These are phyloP conservation scores for Penicillium cataractarum DNA, from an alignment of 495 filamentous ascomycete genomes.

Conservation along the genomic window DNA sequence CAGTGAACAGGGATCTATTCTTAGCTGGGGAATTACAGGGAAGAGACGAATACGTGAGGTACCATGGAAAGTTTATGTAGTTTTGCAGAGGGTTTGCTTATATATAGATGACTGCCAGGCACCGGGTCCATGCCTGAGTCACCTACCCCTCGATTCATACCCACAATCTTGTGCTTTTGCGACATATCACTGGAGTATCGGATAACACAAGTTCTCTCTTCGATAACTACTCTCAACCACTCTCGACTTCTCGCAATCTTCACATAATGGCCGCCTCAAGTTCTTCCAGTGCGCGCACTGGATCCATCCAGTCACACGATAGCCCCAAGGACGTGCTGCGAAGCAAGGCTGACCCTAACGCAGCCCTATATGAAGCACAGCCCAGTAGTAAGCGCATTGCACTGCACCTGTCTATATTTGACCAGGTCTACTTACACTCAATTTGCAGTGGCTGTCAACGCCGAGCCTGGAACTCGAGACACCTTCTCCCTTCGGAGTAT, in stretches of 20 bases:
- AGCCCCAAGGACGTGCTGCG: constrained; percentile 61
- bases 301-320: constrained; percentile 32
- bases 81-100: background rate
- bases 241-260: background rate
- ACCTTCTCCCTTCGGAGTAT: constrained; percentile 67
- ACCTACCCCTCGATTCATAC: background rate
- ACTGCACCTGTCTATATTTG: background rate
- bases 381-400: constrained; percentile 77
- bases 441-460: constrained; percentile 22
- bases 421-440: background rate
- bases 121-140: background rate
- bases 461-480: constrained; percentile 31
- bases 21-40: constrained; percentile 15
- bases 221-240: background rate
- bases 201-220: background rate
- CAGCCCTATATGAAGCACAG: constrained; percentile 82
- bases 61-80: background rate
- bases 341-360: constrained; percentile 83
- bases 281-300: constrained; percentile 33
- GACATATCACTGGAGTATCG: background rate
- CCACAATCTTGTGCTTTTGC: background rate
- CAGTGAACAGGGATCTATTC: constrained; percentile 25
- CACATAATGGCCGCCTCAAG: constrained; percentile 30
- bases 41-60: background rate
- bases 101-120: background rate